Percentiles rank a stretch among this genome's conserved stretches.
Conservation (phyloP, 2,329 filamentous ascomycete genomes). For the Fusarium algeriense region DNA sequence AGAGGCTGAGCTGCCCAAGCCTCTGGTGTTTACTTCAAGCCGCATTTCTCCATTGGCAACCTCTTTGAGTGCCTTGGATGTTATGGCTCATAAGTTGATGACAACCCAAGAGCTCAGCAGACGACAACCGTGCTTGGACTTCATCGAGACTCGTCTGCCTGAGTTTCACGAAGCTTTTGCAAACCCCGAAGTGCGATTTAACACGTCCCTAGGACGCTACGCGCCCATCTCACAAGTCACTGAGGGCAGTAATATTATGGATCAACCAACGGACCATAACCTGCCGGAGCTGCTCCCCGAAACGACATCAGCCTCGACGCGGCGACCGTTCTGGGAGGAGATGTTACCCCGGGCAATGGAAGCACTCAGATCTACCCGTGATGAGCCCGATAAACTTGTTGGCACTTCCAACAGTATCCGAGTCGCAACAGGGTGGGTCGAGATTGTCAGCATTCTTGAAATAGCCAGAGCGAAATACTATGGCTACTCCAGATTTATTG, state of each 20-base stretch:
- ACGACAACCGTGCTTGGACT: not conserved
- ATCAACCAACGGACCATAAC: fast-evolving
- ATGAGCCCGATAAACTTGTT: not conserved
- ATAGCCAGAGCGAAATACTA: not conserved
- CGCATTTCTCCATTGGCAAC: not conserved
- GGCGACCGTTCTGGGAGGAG: not conserved
- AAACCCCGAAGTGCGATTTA: not conserved
- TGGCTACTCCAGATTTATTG: not conserved
- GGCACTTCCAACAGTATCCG: not conserved
- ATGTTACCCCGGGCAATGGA: not conserved
- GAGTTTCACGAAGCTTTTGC: not conserved
- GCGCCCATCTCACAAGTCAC: not conserved
- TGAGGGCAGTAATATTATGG: no score
- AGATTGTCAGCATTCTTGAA: not conserved
- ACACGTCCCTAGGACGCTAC: not conserved
- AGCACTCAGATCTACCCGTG: not conserved
- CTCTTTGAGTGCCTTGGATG: no score
- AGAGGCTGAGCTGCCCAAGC: no score
- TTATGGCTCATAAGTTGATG: not conserved
- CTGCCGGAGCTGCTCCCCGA: not conserved
- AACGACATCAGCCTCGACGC: fast-evolving
- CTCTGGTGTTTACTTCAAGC: not conserved
- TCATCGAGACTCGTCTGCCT: not conserved
- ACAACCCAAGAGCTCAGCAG: not conserved
- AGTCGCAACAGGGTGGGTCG: not conserved